Conservation (phyloP, 768 basidiomycete species). For the Lactarius hatsudake region DNA sequence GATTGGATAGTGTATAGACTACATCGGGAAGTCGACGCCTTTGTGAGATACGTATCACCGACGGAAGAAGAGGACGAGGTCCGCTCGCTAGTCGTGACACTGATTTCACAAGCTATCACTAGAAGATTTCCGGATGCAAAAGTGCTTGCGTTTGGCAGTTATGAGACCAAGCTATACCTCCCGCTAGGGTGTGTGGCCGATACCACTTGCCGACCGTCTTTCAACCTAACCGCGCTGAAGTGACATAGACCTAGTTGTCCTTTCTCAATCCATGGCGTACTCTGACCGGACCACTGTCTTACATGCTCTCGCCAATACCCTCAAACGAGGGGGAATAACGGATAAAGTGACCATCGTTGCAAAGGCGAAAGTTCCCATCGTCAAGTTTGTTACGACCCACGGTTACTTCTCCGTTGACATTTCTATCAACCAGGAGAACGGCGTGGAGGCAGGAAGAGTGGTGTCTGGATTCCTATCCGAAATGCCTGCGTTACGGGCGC, state of each 20-base stretch:
- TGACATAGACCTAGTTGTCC: conserved; percentile 92
- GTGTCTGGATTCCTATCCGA: conserved; percentile 76
- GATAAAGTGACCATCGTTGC: conserved; percentile 82
- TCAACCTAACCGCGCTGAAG: conserved; percentile 40
- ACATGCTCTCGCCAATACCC: conserved; percentile 69
- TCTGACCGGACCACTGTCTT: conserved; percentile 68
- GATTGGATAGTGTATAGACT: conserved; percentile 48
- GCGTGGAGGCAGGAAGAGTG: conserved; percentile 72
- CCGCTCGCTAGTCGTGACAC: conserved; percentile 65
- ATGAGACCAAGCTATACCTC: conserved; percentile 89
- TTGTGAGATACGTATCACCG: conserved; percentile 85
- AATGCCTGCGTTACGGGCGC: conserved; percentile 73
- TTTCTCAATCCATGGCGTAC: conserved; percentile 73
- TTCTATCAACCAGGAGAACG: conserved; percentile 88
- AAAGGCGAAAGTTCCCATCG: conserved; percentile 93
- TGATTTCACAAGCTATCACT: conserved; percentile 64
- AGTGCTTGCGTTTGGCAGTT: conserved; percentile 88
- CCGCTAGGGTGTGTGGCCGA: conserved; percentile 72
- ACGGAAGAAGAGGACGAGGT: conserved; percentile 82
- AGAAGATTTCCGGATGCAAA: conserved; percentile 73
- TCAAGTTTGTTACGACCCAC: conserved; percentile 86
- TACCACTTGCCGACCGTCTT: not conserved
- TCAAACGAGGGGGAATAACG: conserved; percentile 75
- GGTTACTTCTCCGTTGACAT: conserved; percentile 90
- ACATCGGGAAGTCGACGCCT: conserved; percentile 82